phyloP scores from a whole-genome alignment of 2,329 filamentous ascomycete species.

The Cercospora sojina region DNA sequence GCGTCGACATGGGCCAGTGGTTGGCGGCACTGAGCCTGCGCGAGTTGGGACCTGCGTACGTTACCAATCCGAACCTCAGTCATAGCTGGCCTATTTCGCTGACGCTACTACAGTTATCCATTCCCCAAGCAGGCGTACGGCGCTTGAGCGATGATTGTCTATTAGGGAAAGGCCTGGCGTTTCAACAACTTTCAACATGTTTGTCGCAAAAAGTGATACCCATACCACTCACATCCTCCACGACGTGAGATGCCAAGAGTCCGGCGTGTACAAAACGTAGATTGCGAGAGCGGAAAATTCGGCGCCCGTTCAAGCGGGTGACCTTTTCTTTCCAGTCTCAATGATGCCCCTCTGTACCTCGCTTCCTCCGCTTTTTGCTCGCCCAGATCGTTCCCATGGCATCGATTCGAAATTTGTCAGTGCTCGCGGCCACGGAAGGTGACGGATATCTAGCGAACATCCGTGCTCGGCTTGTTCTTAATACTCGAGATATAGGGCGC shows the following conservation, averaged over 20 bases:
- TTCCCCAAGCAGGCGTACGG: constrained; percentile 42
- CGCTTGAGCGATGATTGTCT: constrained; percentile 18
- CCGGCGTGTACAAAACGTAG: constrained; percentile 4
- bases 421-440: not conserved
- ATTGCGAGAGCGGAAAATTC: not conserved
- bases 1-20: constrained; percentile 94
- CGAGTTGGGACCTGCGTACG: constrained; percentile 93
- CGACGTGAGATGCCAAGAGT: constrained; percentile 28
- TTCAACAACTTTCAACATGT: constrained; percentile 38
- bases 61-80: constrained; percentile 36
- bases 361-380: not conserved
- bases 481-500: not conserved
- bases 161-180: constrained; percentile 21
- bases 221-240: constrained; percentile 31
- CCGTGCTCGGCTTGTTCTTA: not conserved
- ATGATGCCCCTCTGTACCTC: not conserved
- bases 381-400: not conserved
- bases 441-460: not conserved
- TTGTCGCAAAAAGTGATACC: constrained; percentile 32
- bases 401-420: not conserved
- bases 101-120: constrained; percentile 35
- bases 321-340: not conserved
- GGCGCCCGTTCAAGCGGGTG: not conserved
- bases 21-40: constrained; percentile 89
- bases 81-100: constrained; percentile 3